Base-by-base conservation (phyloP, 257 asterid species). In the Plantago ovata region DNA sequence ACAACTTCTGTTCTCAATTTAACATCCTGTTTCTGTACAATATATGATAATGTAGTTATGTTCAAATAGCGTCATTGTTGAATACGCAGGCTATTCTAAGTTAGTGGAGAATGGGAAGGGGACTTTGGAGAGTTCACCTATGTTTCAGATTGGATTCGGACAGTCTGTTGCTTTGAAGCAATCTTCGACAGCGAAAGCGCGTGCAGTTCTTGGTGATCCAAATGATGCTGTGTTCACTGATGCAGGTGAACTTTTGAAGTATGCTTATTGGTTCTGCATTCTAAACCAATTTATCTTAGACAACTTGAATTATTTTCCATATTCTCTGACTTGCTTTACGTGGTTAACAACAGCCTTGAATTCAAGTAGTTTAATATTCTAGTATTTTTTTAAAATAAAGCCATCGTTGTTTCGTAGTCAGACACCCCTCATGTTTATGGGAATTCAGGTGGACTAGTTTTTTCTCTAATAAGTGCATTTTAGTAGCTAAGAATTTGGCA, bases 81-180 rank as follows among this genome's bases (percentile, higher is more conserved):
- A 51, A 24, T 18, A 9, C 46, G 10, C 57, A 83, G 96, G 94
- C 65, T 76, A 68, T 70, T 79, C 91, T 20, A 77, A 74, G 72
- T 59, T 85, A 42, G 54, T 73, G 67, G 90, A 75, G 72, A 78
- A 63, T 64, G 71, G 69, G 59, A 47, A 62, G 56, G 54, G 68
- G 44, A 49, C 38, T 42, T 40, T 6, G 68, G 83, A 75, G 59
- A 59, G 52, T 68, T 39, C 63, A 24, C 83, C 94, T 0, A 33
- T 73, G 66, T 85, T 87, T 63, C 81, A 79, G 38, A 83, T 89
- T 45, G 95, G 87, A 68, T 77, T 67, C 58, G 98, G 95, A 21
- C 81, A 78, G 64, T 68, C 82, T 18, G 86, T 80, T 32, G 71
- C 64, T 19, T 60, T 81, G 62, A 81, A 75, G 75, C 80, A 67